These are phyloP conservation scores for Trifolium fragiferum DNA, from an alignment of 306 rosid species.

Conservation along the genomic window DNA sequence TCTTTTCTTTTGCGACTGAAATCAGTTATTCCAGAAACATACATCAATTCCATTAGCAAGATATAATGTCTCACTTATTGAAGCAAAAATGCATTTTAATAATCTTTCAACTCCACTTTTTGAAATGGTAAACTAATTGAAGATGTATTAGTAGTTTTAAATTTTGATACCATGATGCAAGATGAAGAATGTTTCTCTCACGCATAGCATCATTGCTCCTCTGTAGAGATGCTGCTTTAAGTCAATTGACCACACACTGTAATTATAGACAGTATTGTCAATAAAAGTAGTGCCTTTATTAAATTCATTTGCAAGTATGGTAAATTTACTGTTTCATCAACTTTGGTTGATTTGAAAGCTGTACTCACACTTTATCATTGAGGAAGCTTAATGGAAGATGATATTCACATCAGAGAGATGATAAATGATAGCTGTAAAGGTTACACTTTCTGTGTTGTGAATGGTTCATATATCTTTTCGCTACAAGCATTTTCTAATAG, in stretches of 20 bases:
- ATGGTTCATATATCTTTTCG: no score
- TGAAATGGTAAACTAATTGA: slow-evolving; percentile 12
- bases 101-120: neutral
- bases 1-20: slow-evolving; percentile 58
- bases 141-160: neutral
- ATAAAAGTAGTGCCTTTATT: slow-evolving; percentile 10
- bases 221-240: slow-evolving; percentile 31
- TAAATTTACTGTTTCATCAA: slow-evolving; percentile 16
- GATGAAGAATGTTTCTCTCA: neutral
- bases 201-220: neutral
- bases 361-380: slow-evolving; percentile 5
- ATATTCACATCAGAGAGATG: neutral
- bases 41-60: slow-evolving; percentile 56
- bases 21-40: slow-evolving; percentile 59
- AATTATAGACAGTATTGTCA: neutral
- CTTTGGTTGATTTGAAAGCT: slow-evolving; percentile 18
- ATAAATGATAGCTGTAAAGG: neutral
- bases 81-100: neutral
- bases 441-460: neutral
- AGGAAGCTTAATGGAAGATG: slow-evolving; percentile 5
- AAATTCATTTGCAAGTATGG: neutral
- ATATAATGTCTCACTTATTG: slow-evolving; percentile 37
- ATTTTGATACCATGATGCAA: slow-evolving; percentile 8
- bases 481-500: no score
- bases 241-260: neutral